Evolutionary conservation across 192 early-diverging fungal genomes (phyloP).

Genomic region (Spizellomyces punctatus): DNA sequence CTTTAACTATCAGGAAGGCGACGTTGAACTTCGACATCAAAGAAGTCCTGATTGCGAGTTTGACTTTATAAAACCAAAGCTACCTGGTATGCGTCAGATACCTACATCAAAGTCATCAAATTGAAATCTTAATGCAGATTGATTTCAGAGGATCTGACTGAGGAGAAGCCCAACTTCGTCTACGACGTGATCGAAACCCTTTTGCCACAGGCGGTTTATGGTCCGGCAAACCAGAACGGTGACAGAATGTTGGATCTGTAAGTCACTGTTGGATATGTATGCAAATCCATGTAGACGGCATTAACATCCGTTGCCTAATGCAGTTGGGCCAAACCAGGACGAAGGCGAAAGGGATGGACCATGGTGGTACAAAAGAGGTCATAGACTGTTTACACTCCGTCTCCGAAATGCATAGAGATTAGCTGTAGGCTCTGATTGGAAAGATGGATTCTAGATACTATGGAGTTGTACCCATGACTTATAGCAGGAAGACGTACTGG

Average conservation of each 20-base stretch:
- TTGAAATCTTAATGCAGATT: conserved; percentile 74
- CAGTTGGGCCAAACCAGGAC: conserved; percentile 54
- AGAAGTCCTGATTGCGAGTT: conserved; percentile 93
- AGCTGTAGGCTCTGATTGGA: too few relatives aligned
- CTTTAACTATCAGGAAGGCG: conserved; percentile 62
- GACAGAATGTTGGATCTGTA: conserved; percentile 13
- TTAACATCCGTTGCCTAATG: conserved; percentile 11
- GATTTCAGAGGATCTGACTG: conserved; percentile 49
- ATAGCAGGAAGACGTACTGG: background rate
- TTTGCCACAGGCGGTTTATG: conserved; percentile 74
- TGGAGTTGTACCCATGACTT: background rate
- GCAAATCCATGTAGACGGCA: background rate
- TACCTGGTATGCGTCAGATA: conserved; percentile 76
- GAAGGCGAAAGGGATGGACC: conserved; percentile 56
- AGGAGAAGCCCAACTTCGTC: conserved; percentile 82
- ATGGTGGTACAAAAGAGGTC: conserved; percentile 37
- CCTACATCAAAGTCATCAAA: conserved; percentile 86
- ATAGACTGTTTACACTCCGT: too few relatives aligned
- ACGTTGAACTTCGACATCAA: conserved; percentile 90
- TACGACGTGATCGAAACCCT: conserved; percentile 90
- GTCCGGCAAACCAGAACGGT: conserved; percentile 30
- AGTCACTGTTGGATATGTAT: background rate
- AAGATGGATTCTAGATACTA: conserved; percentile 11
- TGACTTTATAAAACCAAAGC: conserved; percentile 85
- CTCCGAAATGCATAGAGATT: too few relatives aligned